Conservation (phyloP, 192 early-diverging fungal species). For the Backusella sp. region DNA sequence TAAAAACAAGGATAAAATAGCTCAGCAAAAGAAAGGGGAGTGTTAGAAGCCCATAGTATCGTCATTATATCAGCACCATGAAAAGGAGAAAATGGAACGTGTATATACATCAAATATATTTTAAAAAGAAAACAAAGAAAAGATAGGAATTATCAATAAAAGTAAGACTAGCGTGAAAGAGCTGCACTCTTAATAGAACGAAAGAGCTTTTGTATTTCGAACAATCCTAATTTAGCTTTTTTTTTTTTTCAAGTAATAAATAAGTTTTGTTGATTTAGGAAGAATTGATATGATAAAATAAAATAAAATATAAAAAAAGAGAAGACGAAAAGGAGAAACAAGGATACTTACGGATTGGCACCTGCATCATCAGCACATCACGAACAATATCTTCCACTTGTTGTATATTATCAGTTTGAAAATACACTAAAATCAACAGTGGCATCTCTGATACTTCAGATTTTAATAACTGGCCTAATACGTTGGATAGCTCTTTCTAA, state of each 20-base stretch:
- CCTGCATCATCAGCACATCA: slow-evolving; percentile 23
- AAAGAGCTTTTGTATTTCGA: slow-evolving; percentile 36
- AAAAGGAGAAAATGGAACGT: neutral
- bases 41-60: neutral
- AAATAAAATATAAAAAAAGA: neutral
- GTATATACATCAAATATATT: neutral
- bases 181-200: slow-evolving; percentile 11
- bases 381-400: slow-evolving; percentile 30
- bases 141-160: neutral
- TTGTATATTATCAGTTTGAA: slow-evolving; percentile 25
- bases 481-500: slow-evolving; percentile 16
- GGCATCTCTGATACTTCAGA: slow-evolving; percentile 29
- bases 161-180: neutral
- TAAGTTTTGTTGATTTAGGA: neutral
- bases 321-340: neutral
- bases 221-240: slow-evolving; percentile 34
- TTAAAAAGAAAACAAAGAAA: neutral
- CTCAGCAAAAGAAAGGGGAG: neutral
- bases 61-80: neutral
- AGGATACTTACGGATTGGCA: slow-evolving; percentile 30
- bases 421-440: slow-evolving; percentile 22
- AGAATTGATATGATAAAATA: neutral
- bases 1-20: neutral
- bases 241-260: neutral
- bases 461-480: slow-evolving; percentile 16